A percentile compares a stretch with the other conserved stretches of the same genome.
Conservation (phyloP, 2,329 filamentous ascomycete species). For the Apiospora sp. region DNA sequence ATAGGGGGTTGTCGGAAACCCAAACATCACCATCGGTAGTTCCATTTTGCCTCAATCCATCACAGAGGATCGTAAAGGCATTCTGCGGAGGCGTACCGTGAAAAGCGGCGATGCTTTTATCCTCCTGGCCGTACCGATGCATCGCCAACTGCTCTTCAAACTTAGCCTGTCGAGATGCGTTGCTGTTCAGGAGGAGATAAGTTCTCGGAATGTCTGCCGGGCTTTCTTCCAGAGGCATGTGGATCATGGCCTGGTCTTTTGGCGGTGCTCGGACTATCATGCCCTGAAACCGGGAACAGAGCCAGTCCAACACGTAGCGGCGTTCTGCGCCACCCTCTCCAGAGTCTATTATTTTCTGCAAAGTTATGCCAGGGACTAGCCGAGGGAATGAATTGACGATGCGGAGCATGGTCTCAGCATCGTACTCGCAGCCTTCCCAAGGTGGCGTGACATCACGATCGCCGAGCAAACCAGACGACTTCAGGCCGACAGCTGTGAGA, state of each 20-base stretch:
- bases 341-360: not conserved
- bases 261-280: not conserved
- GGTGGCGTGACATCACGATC: not conserved
- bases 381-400: not conserved
- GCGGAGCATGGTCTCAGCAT: not conserved
- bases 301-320: not conserved
- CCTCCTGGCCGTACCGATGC: no score
- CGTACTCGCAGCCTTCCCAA: not conserved
- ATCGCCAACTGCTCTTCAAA: not conserved
- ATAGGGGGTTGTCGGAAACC: no score
- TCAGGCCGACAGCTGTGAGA: not conserved
- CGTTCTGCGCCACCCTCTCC: no score
- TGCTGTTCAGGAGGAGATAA: not conserved
- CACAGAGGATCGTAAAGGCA: not conserved
- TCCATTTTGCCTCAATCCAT: not conserved
- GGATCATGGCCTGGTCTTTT: not conserved
- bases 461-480: no score
- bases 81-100: not conserved
- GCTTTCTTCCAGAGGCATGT: not conserved
- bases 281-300: not conserved
- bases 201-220: not conserved
- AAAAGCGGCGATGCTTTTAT: not conserved
- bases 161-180: not conserved
- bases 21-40: not conserved
- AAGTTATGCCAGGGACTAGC: not conserved